Conservation (phyloP, 768 basidiomycete genomes). For the Artomyces pyxidatus region DNA sequence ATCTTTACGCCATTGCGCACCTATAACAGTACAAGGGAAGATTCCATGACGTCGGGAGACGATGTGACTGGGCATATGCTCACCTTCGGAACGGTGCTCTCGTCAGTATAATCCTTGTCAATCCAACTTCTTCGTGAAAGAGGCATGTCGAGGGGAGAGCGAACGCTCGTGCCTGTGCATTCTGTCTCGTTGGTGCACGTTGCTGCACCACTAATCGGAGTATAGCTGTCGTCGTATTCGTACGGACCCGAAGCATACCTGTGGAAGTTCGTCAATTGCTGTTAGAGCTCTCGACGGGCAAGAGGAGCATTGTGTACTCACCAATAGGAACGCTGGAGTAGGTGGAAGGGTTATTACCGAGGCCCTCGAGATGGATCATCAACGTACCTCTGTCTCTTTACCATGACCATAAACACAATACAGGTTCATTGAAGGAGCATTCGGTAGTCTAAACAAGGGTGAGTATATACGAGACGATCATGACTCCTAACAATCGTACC, state of each 20-base stretch:
- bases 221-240: conserved; percentile 51
- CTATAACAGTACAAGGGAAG: too few species aligned
- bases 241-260: conserved; percentile 71
- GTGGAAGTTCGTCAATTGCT: too few species aligned
- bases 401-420: conserved; percentile 94
- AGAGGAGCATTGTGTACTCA: conserved; percentile 26
- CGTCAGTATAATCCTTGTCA: conserved; percentile 73
- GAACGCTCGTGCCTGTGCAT: conserved; percentile 31
- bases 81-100: conserved; percentile 49
- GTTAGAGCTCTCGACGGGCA: too few species aligned
- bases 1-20: conserved; percentile 81
- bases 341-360: too few species aligned
- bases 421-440: conserved; percentile 87
- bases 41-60: neutral
- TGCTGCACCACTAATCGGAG: conserved; percentile 36
- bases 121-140: conserved; percentile 67
- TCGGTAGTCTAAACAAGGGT: conserved; percentile 52
- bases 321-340: conserved; percentile 75
- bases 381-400: conserved; percentile 82
- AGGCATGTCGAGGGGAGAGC: conserved; percentile 45
- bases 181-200: conserved; percentile 37
- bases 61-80: neutral
- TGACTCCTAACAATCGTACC: conserved; percentile 30
- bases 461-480: too few species aligned
- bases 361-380: too few species aligned